Evolutionary conservation across 1,284 basidiomycete species (phyloP), one percentile per base, ranked within the genome.

Genomic region (Trametes versicolor): DNA sequence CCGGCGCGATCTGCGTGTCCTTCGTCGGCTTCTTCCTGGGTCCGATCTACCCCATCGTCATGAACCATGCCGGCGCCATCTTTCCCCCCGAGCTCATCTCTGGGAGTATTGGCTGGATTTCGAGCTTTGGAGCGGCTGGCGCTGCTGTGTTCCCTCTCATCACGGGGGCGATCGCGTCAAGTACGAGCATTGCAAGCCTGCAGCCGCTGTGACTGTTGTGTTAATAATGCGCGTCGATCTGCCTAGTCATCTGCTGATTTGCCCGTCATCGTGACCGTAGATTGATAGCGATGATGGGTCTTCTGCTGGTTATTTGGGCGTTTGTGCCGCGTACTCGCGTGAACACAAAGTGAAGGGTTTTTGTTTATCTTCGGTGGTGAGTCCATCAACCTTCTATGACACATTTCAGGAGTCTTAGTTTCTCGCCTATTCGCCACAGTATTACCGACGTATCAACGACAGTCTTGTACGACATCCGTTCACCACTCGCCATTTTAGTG

Each of bases 151-250:
- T 88, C 19, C 87, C 87, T 4, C 87, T 88, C 72, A 77, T 87
- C 55, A 85, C 85, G 0, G 87, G 87, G 27, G 81, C 83, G 1
- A 78, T 89, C 23, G 83, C 86, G 1, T 77, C 78, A 17, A 80
- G 72, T 62, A 76, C 79, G 21, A 85, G 86, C 0, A 88, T 89
- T 37, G 73, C 74, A 37, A 79, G 78, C 60, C 70, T 89, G 65
- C 87, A 88, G 65, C 88, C 87, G 8, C 66, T 89, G 85, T 87
- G 71, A 73, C 85, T 80, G 6, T n/a, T n/a, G 85, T 80, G 6
- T 4, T 10, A 6, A 21, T 12, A 1, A 21, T 10, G 29, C 29
- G 8, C 23, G 45, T 45, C n/a, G n/a, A n/a, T n/a, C n/a, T n/a
- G n/a, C n/a, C n/a, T n/a, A n/a, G n/a, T n/a, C n/a, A n/a, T n/a